phyloP scores from a whole-genome alignment of 129 eudicot species.

The Escallonia herrerae region DNA sequence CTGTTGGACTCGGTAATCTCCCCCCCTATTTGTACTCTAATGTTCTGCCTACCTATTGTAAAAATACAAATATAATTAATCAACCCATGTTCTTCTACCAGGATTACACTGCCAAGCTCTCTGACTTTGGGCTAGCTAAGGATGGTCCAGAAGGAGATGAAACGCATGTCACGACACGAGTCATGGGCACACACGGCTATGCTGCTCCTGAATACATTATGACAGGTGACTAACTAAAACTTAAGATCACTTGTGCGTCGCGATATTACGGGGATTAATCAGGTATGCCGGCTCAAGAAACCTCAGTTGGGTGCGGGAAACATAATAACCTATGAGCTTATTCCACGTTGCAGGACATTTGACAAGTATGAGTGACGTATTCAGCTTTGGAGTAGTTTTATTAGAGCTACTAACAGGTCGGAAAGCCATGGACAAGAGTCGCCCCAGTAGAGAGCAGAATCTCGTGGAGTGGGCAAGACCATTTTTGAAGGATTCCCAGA shows the following conservation, averaged over 20 bases:
- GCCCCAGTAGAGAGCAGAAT: constrained; percentile 33
- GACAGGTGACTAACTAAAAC: constrained; percentile 7
- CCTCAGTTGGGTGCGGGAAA: too few relatives aligned
- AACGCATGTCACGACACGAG: constrained; percentile 42
- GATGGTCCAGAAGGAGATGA: constrained; percentile 37
- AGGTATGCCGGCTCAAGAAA: too few relatives aligned
- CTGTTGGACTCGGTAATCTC: constrained; percentile 1
- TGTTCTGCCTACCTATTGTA: background rate
- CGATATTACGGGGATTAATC: too few relatives aligned
- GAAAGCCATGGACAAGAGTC: constrained; percentile 28
- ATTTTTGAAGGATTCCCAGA: constrained; percentile 24
- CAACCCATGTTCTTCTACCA: background rate
- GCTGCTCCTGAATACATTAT: constrained; percentile 25
- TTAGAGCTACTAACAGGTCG: constrained; percentile 45
- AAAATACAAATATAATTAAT: background rate
- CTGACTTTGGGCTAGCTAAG: constrained; percentile 48
- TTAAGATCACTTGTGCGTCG: background rate
- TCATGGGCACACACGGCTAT: constrained; percentile 49
- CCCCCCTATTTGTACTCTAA: background rate
- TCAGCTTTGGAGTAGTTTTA: constrained; percentile 45
- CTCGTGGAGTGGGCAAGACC: constrained; percentile 44
- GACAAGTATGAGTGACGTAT: constrained; percentile 43
- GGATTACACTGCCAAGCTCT: constrained; percentile 44
- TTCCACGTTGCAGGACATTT: constrained; percentile 33
- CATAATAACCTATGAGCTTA: too few relatives aligned